Evolutionary conservation across 169 alveolate species (phyloP).

Genomic region (Plasmodium sp.): DNA sequence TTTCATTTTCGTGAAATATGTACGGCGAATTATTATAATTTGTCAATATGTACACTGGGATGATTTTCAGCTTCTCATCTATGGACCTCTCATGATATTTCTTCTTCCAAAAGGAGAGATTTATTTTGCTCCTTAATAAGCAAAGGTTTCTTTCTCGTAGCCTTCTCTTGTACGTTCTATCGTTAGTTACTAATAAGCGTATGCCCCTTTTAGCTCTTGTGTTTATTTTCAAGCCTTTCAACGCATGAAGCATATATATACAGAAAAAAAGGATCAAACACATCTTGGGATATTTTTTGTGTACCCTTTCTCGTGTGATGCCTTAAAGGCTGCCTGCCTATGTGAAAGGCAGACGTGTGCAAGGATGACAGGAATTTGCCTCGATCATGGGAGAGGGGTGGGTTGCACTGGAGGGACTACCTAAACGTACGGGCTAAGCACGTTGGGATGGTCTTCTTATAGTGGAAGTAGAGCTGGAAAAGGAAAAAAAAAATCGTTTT

Average conservation of each 20-base stretch:
- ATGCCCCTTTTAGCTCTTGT: neutral
- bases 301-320: neutral
- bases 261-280: slow-evolving; percentile 8
- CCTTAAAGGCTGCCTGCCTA: neutral
- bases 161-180: neutral
- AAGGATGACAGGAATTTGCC: neutral
- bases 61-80: slow-evolving; percentile 33
- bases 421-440: neutral
- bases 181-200: neutral
- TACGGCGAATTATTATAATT: slow-evolving; percentile 62
- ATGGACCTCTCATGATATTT: slow-evolving; percentile 63
- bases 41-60: slow-evolving; percentile 62
- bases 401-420: neutral
- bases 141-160: neutral
- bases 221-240: neutral
- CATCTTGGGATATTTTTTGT: neutral
- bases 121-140: slow-evolving; percentile 5
- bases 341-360: neutral
- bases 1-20: slow-evolving; percentile 66
- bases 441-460: neutral
- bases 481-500: neutral
- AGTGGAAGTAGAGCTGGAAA: neutral
- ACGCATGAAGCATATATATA: slow-evolving; percentile 1
- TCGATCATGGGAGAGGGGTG: neutral
- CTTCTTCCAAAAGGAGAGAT: slow-evolving; percentile 48